Base-by-base conservation (phyloP, 441 rosid genomes). In the Pelargonium australe region DNA sequence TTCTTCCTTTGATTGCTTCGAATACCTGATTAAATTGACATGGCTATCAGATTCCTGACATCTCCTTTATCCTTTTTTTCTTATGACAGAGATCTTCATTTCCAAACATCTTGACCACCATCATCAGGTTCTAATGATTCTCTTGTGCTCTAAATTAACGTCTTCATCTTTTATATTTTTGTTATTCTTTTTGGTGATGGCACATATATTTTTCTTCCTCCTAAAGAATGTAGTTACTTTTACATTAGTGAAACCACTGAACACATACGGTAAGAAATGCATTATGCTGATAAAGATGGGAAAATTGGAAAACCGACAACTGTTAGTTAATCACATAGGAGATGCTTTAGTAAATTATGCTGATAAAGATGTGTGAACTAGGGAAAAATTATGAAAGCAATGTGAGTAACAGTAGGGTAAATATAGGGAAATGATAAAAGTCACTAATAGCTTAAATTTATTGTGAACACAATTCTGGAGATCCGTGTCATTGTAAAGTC, bases 61-160 rank as follows among this genome's bases (percentile, higher is more conserved):
- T 66, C 5, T 55, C 63, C 10, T 31, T 25, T 69, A 51, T 41
- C 60, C 47, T 13, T 64, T 47, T 67, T 68, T 73, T 49, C 71
- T 74, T 34, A 34, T 34, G 40, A 76, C 95, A 90, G 98, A 80
- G 82, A 68, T 74, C 79, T 45, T 77, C 85, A 51, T 44, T 78
- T 31, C 47, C 73, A 8, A 79, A 78, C 25, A 74, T 76, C 41
- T 31, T 87, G 28, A 70, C 80, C 64, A 75, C 89, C 45, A 7
- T 81, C 68, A 65, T 87, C 66, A 92, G 97, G 96, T 92, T 83
- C 67, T 60, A 44, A 47, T 63, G 47, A 63, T 31, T 65, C 66
- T 72, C 65, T 25, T 19, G 28, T 43, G 58, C 4, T 63, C 65
- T 47, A 14, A 31, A 1, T 47, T 37, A 16, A 23, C 45, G 2